phyloP scores from a whole-genome alignment of 2,329 filamentous ascomycete genomes.

The Bipolaris cookei region DNA sequence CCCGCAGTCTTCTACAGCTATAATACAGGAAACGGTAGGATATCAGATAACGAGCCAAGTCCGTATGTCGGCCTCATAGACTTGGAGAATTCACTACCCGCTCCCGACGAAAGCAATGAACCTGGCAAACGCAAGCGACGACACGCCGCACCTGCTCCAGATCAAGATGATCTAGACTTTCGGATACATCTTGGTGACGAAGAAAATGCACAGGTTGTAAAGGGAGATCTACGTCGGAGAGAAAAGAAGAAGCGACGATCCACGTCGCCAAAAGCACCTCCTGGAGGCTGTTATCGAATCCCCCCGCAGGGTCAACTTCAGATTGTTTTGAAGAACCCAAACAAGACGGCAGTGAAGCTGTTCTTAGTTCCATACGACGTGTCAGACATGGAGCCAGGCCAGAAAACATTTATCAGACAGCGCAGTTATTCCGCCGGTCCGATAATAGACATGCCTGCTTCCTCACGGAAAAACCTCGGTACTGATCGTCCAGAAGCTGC shows the following conservation, averaged over 20 bases:
- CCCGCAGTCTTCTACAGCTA: constrained; percentile 98
- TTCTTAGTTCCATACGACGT: constrained; percentile 95
- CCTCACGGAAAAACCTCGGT: constrained; percentile 54
- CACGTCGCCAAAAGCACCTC: constrained; percentile 68
- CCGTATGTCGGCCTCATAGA: constrained; percentile 95
- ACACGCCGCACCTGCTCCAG: constrained; percentile 32
- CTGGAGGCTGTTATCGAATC: constrained; percentile 90
- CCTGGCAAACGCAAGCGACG: constrained; percentile 52
- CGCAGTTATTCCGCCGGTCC: constrained; percentile 89
- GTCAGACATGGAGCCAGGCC: constrained; percentile 87
- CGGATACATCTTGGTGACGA: constrained; percentile 29
- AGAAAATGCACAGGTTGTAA: constrained; percentile 14
- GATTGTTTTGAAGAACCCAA: constrained; percentile 96
- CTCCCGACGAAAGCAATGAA: constrained; percentile 52
- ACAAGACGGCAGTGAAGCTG: constrained; percentile 96
- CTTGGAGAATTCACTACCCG: constrained; percentile 77
- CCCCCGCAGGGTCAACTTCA: constrained; percentile 93
- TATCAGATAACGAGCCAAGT: constrained; percentile 83
- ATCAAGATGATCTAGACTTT: constrained; percentile 37
- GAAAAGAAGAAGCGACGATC: constrained; percentile 66
- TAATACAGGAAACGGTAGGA: constrained; percentile 70
- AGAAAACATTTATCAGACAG: constrained; percentile 95
- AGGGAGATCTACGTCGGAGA: constrained; percentile 51
- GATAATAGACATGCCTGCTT: constrained; percentile 73
- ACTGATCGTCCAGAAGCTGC: constrained; percentile 62